Base-by-base conservation (phyloP, 2,329 filamentous ascomycete species). In the Verticillium alfalfae region DNA sequence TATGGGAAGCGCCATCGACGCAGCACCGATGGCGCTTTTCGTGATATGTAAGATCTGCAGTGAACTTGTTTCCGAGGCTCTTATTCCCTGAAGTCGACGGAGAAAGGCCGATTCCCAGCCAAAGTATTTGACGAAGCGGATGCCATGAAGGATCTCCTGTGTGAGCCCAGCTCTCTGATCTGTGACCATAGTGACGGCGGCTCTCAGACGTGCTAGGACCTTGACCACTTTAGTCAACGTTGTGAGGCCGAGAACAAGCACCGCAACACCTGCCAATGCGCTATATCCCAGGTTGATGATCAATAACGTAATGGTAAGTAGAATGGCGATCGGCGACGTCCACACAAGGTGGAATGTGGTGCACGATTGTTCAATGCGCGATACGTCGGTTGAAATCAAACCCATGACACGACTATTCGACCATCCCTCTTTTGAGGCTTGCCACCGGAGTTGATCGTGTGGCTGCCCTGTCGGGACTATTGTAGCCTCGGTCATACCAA, bases 91-190 rank as follows among this genome's bases (percentile, higher is more conserved):
- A 16, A 97, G 82, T 13, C 93, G 87, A 58, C 87, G 81, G 15
- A 97, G 78, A 70, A 98, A 97, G 38, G 91, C 90, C 62, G 84
- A 89, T 72, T 98, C 94, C 94, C 94, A 98, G 8, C 93, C 93
- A 71, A 97, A 98, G 74, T 87, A 97, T 74, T 98, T 98, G 76
- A 98, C 94, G 70, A 98, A 97, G 34, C 93, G 86, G 26, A 97
- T 93, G 0, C 92, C 91, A 67, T 92, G 89, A 13, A 98, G 71
- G 59, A 98, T 96, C 72, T 98, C 94, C 71, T 97, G 93, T 0
- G 93, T 97, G 37, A 98, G 79, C 59, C 90, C 90, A 7, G 97
- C 93, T 65, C 94, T 87, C 76, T 96, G 91, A 72, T 98, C 94
- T 1, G 94, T 98, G 63, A 97, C 86, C 70, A 92, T 93, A 81